Conservation (phyloP, 2,329 filamentous ascomycete genomes). For the Penicillium occitanis region DNA sequence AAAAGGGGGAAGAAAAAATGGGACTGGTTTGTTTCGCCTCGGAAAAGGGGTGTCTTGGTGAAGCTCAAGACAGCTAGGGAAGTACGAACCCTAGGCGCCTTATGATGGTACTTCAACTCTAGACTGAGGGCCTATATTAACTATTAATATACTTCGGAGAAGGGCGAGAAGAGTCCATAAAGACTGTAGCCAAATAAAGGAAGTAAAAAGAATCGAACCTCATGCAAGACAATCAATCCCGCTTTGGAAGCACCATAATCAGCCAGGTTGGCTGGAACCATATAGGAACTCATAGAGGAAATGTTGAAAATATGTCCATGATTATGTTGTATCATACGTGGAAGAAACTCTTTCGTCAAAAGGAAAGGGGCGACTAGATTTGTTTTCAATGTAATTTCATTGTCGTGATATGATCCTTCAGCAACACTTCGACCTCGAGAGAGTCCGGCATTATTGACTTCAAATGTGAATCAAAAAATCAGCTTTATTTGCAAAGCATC, state of each 20-base stretch:
- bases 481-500: no score
- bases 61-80: constrained; percentile 28
- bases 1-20: constrained; percentile 28
- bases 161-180: no score
- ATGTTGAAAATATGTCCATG: constrained; percentile 30
- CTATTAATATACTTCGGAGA: no score
- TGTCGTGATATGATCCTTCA: constrained; percentile 22
- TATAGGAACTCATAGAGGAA: constrained; percentile 28
- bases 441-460: constrained; percentile 25
- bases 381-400: constrained; percentile 26
- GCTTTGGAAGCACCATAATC: constrained; percentile 30
- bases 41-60: constrained; percentile 29
- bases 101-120: constrained; percentile 21
- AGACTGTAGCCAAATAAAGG: no score
- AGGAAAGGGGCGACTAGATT: constrained; percentile 28
- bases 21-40: constrained; percentile 28
- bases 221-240: constrained; percentile 28
- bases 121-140: constrained; percentile 7
- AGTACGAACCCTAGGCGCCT: constrained; percentile 24
- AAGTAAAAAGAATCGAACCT: constrained; percentile 15
- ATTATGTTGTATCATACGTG: constrained; percentile 26
- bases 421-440: constrained; percentile 24
- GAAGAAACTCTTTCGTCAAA: constrained; percentile 27
- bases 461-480: not conserved
- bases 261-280: constrained; percentile 27